Evolutionary conservation across 2,329 filamentous ascomycete species (phyloP).

Genomic region (Cadophora luteo-olivacea): DNA sequence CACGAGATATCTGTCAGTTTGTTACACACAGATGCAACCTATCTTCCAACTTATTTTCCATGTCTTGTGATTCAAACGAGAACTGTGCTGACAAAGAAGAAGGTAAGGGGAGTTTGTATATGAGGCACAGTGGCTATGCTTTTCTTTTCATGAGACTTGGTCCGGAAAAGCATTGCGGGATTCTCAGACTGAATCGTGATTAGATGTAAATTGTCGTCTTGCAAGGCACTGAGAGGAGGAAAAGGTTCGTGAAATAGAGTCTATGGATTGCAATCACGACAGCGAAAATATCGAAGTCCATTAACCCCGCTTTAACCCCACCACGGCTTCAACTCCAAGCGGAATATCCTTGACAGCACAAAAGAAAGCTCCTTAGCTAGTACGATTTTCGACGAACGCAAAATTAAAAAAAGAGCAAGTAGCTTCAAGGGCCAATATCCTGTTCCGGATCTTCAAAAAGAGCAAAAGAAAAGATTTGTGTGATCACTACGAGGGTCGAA

Average conservation of each 20-base stretch:
- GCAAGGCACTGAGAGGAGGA: neutral
- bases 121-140: too few relatives aligned
- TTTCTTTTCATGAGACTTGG: too few relatives aligned
- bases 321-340: neutral
- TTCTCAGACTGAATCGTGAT: too few relatives aligned
- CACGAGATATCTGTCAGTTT: too few relatives aligned
- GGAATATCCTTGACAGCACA: neutral
- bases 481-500: conserved; percentile 21
- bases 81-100: too few relatives aligned
- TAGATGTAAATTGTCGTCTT: too few relatives aligned
- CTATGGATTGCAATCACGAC: neutral
- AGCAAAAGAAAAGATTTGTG: neutral
- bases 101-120: too few relatives aligned
- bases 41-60: too few relatives aligned
- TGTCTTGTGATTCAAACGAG: too few relatives aligned
- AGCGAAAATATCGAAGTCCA: neutral
- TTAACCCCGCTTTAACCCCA: neutral
- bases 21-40: too few relatives aligned
- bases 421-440: neutral
- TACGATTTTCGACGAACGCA: neutral
- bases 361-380: neutral
- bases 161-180: too few relatives aligned
- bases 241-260: neutral
- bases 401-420: too few relatives aligned
- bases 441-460: neutral